Evolutionary conservation across 108 stramenopile species (phyloP).

Genomic region (Nitzschia sp.): DNA sequence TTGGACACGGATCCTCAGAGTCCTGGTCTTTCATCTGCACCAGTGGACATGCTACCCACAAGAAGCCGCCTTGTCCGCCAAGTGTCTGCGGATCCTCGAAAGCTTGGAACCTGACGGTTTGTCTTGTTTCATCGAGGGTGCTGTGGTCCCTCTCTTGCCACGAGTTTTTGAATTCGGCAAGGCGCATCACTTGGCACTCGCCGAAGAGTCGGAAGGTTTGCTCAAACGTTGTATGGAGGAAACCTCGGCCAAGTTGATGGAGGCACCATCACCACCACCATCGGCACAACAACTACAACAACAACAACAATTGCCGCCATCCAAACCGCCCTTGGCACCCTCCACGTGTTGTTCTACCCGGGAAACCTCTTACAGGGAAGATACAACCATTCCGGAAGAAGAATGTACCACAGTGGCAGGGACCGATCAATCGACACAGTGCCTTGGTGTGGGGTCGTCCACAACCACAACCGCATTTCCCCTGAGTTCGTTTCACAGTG

Average conservation of each 20-base stretch:
- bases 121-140: conserved; percentile 3
- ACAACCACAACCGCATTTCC: too few species aligned
- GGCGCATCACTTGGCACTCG: conserved; percentile 13
- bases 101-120: conserved; percentile 5
- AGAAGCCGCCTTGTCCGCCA: conserved; percentile 16
- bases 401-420: too few species aligned
- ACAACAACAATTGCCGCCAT: too few species aligned
- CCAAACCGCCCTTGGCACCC: background rate
- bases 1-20: conserved; percentile 14
- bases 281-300: too few species aligned
- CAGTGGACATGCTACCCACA: background rate
- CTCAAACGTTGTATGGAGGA: background rate
- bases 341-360: too few species aligned
- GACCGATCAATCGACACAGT: too few species aligned
- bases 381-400: too few species aligned
- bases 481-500: too few species aligned
- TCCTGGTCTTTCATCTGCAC: conserved; percentile 10
- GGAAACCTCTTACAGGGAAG: too few species aligned
- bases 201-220: conserved; percentile 10
- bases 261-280: background rate
- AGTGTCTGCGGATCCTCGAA: conserved; percentile 14
- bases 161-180: conserved; percentile 10
- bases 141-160: conserved; percentile 6
- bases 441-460: too few species aligned
- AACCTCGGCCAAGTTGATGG: background rate